phyloP scores from a whole-genome alignment of 148 eudicot genomes.

The Diospyros lotus region DNA sequence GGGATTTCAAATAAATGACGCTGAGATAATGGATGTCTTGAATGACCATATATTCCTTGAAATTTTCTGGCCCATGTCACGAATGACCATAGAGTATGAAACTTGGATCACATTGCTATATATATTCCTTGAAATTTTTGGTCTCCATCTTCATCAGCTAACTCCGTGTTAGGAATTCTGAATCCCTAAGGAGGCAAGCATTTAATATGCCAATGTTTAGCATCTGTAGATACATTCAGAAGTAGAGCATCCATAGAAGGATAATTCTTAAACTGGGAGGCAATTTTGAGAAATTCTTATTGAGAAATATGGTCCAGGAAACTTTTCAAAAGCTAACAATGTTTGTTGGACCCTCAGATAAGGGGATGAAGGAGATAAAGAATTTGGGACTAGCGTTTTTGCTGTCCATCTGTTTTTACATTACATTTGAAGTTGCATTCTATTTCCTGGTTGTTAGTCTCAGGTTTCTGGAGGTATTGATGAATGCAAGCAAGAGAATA shows the following conservation, averaged over 20 bases:
- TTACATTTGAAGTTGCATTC: constrained; percentile 1
- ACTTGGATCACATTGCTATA: neutral
- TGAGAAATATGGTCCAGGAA: neutral
- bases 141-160: neutral
- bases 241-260: too few relatives aligned
- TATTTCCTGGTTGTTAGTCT: constrained; percentile 5
- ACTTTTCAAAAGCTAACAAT: neutral
- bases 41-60: too few relatives aligned
- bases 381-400: neutral
- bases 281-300: too few relatives aligned
- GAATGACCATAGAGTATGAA: neutral
- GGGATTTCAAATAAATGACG: too few relatives aligned
- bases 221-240: too few relatives aligned
- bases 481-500: constrained; percentile 8
- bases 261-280: too few relatives aligned
- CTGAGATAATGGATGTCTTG: too few relatives aligned
- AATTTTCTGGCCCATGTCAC: too few relatives aligned
- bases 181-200: neutral
- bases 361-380: neutral
- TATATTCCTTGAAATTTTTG: neutral
- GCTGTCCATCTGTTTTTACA: neutral
- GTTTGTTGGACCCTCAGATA: neutral
- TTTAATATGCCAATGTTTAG: neutral
- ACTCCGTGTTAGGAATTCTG: neutral
- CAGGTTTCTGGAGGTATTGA: constrained; percentile 26